A percentile compares a stretch with the other conserved stretches of the same genome.
Evolutionary conservation across 2,329 filamentous ascomycete species (phyloP).

Genomic region (Ceratocystis papillata): DNA sequence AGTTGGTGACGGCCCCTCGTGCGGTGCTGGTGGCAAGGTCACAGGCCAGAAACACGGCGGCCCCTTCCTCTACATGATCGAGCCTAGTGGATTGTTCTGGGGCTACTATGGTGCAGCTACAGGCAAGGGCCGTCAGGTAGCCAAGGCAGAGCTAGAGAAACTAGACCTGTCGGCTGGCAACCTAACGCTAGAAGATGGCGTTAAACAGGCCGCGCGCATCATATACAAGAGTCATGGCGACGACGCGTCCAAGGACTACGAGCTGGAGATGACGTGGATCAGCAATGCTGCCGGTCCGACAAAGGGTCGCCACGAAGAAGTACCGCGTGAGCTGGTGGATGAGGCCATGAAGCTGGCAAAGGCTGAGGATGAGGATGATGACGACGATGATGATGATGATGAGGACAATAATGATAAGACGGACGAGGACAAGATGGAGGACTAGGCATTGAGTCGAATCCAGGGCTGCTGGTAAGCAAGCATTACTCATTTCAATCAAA

Average conservation of each 20-base stretch:
- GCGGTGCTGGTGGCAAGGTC: slow-evolving; percentile 75
- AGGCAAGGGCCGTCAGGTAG: slow-evolving; percentile 90
- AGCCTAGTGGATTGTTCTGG: slow-evolving; percentile 95
- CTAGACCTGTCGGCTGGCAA: slow-evolving; percentile 70
- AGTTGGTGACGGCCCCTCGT: slow-evolving; percentile 68
- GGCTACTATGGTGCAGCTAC: slow-evolving; percentile 97
- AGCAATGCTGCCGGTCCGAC: slow-evolving; percentile 75
- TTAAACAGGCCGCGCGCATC: slow-evolving; percentile 93
- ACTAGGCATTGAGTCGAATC: slow-evolving; percentile 39
- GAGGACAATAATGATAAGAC: slow-evolving; percentile 43
- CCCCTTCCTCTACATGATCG: slow-evolving; percentile 95
- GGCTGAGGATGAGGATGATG: slow-evolving; percentile 63
- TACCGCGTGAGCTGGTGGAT: slow-evolving; percentile 79
- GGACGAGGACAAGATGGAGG: slow-evolving; percentile 77
- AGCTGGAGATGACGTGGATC: slow-evolving; percentile 99
- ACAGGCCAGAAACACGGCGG: slow-evolving; percentile 67
- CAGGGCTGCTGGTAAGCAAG: neutral
- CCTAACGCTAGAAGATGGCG: slow-evolving; percentile 71
- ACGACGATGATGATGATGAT: slow-evolving; percentile 49
- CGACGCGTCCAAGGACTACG: slow-evolving; percentile 99
- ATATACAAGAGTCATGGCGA: slow-evolving; percentile 97
- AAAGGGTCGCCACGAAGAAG: slow-evolving; percentile 84
- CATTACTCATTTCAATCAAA: slow-evolving; percentile 9
- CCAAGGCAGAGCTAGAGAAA: slow-evolving; percentile 98
- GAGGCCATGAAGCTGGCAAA: slow-evolving; percentile 90